Base-by-base conservation (phyloP, 345 rosid species). In the Alliaria petiolata region DNA sequence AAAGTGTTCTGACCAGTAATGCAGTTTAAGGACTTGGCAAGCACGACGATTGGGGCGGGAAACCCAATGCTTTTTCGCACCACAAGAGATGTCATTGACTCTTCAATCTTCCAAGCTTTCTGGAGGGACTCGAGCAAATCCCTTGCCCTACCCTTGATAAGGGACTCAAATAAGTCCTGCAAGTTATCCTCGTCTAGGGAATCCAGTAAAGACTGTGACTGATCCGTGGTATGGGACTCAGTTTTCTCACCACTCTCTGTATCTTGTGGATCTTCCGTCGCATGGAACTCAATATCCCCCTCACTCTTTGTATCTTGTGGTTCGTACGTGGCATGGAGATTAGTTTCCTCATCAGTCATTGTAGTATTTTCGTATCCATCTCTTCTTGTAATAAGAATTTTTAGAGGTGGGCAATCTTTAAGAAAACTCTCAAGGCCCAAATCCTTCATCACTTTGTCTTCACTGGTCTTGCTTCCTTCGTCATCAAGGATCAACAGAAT, bases 401-500 rank as follows among this genome's bases (percentile, higher is more conserved):
- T 72, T 0, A 63, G 4, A 9, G 1, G 6, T 0, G 3, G 0
- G 15, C 19, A 0, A 19, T 22, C 10, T 39, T 34, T 6, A 40
- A 58, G 46, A 19, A 62, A 22, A 4, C 2, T 1, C 17, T n/a
- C 42, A 3, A 61, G 46, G 5, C 65, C 62, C 7, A 73, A 68
- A 25, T 43, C 22, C 0, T 31, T 1, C 71, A 65, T 36, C 17
- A 72, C 10, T 1, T 30, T 26, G 2, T 30, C 17, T 42, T 72
- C 71, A 5, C 38, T 50, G 17, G 40, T 20, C 11, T 53, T 28
- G 3, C 3, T 15, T 3, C 65, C 71, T 59, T 75, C 78, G 28
- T 71, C 85, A 57, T 83, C 85, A 62, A 84, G 54, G 51, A 83
- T 67, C 31, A 84, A 58, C 8, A 85, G 59, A 73, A 85, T 60